Conservation (phyloP, 352 stramenopile genomes). For the Phytophthora kernoviae region DNA sequence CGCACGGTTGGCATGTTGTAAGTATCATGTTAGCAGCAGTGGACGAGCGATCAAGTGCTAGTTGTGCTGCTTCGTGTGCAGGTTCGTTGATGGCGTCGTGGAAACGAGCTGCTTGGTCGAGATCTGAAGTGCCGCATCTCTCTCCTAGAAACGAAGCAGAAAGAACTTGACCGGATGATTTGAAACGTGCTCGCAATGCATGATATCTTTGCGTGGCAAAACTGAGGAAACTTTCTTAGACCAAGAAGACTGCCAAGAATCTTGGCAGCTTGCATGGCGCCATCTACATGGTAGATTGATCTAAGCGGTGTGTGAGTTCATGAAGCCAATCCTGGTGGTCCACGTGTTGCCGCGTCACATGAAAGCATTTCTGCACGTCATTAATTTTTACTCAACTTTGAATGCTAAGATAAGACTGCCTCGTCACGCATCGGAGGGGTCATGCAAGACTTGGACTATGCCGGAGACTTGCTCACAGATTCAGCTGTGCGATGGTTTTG, state of each 20-base stretch:
- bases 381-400: background rate
- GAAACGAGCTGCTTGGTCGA: background rate
- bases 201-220: too few species aligned
- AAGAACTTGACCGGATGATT: slow-evolving; percentile 17
- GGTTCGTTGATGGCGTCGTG: background rate
- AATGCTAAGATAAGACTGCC: background rate
- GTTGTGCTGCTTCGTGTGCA: background rate
- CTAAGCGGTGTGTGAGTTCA: background rate
- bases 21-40: too few species aligned
- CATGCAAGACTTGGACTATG: too few species aligned
- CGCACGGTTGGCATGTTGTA: too few species aligned
- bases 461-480: slow-evolving; percentile 19
- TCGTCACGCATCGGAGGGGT: background rate
- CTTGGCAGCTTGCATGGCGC: too few species aligned
- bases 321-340: slow-evolving; percentile 8
- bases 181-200: slow-evolving; percentile 1
- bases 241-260: too few species aligned
- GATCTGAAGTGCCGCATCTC: slow-evolving; percentile 1
- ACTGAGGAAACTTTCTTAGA: too few species aligned
- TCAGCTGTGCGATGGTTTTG: slow-evolving; percentile 31
- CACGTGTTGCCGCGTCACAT: slow-evolving; percentile 19
- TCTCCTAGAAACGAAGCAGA: slow-evolving; percentile 8
- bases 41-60: too few species aligned
- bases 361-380: background rate
- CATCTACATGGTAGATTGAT: too few species aligned